Evolutionary conservation across 768 basidiomycete genomes (phyloP).

Genomic region (Imleria badia): DNA sequence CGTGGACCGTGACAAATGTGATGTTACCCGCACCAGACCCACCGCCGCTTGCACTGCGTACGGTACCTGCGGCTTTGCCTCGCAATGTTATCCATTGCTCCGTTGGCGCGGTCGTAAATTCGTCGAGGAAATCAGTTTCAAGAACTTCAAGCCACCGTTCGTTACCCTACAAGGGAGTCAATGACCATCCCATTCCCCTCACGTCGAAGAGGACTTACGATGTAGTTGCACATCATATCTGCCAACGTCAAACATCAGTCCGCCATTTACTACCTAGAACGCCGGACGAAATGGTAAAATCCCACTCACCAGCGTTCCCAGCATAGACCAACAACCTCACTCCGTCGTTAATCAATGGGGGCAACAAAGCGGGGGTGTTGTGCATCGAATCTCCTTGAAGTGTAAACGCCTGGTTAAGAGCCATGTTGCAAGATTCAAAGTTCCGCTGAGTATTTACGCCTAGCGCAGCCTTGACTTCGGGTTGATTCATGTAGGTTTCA

Average conservation of each 20-base stretch:
- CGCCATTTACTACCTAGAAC: not conserved
- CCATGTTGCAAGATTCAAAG: conserved; percentile 74
- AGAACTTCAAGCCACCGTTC: conserved; percentile 71
- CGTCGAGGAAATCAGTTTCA: conserved; percentile 57
- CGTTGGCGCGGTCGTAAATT: conserved; percentile 51
- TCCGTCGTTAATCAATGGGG: conserved; percentile 79
- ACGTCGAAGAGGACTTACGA: conserved; percentile 40
- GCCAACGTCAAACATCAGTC: conserved; percentile 15
- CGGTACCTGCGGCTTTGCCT: conserved; percentile 62
- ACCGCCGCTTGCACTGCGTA: conserved; percentile 66
- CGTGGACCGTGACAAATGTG: conserved; percentile 74
- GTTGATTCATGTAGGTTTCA: conserved; percentile 83
- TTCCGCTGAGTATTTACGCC: conserved; percentile 61
- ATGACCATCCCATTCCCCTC: not conserved
- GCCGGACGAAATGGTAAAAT: not conserved
- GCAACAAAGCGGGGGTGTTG: conserved; percentile 75
- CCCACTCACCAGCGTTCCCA: conserved; percentile 68
- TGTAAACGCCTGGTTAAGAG: conserved; percentile 79
- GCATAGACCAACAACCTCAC: conserved; percentile 88
- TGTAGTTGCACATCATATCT: conserved; percentile 90
- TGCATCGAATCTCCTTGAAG: conserved; percentile 86
- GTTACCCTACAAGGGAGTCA: conserved; percentile 53
- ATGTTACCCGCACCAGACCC: conserved; percentile 76
- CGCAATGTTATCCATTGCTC: conserved; percentile 56
- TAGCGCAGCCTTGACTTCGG: conserved; percentile 72